phyloP scores from a whole-genome alignment of 1,284 basidiomycete species.

The Tremellales sp. region DNA sequence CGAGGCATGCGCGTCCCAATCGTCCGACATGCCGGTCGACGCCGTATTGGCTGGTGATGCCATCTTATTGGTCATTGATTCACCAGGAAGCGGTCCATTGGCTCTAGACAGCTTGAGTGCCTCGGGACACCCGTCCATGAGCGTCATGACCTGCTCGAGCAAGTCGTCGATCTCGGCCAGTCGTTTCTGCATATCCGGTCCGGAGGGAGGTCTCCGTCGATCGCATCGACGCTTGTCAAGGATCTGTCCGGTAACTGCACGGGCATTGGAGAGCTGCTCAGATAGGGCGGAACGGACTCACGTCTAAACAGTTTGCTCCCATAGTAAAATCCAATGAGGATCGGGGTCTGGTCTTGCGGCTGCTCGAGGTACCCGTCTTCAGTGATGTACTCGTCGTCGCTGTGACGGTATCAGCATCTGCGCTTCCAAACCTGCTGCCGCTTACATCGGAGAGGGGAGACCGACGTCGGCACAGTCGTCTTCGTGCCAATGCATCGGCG shows the following conservation, averaged over 20 bases:
- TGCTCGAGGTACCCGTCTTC: conserved; percentile 72
- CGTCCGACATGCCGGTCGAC: conserved; percentile 28
- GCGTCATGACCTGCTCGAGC: conserved; percentile 36
- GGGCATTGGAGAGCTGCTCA: neutral
- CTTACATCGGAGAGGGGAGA: conserved; percentile 34
- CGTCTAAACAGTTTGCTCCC: conserved; percentile 68
- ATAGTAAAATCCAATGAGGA: conserved; percentile 80
- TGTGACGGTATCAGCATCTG: conserved; percentile 5
- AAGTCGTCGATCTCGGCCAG: conserved; percentile 39
- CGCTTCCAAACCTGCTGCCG: neutral
- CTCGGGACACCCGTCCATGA: conserved; percentile 43
- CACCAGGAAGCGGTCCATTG: neutral
- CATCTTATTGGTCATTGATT: neutral
- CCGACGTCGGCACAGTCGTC: conserved; percentile 60
- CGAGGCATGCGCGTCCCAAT: conserved; percentile 53
- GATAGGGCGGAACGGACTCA: conserved; percentile 9
- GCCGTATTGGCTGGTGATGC: neutral
- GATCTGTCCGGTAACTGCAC: conserved; percentile 34
- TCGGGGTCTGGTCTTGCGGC: conserved; percentile 72
- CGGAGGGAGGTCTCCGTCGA: conserved; percentile 32
- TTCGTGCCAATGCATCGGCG: conserved; percentile 74
- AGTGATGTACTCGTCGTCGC: conserved; percentile 58
- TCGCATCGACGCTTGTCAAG: conserved; percentile 37
- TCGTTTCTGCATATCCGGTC: conserved; percentile 36
- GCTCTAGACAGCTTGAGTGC: conserved; percentile 30